Evolutionary conservation across 2,329 filamentous ascomycete species (phyloP).

Genomic region (Alternaria sp.): DNA sequence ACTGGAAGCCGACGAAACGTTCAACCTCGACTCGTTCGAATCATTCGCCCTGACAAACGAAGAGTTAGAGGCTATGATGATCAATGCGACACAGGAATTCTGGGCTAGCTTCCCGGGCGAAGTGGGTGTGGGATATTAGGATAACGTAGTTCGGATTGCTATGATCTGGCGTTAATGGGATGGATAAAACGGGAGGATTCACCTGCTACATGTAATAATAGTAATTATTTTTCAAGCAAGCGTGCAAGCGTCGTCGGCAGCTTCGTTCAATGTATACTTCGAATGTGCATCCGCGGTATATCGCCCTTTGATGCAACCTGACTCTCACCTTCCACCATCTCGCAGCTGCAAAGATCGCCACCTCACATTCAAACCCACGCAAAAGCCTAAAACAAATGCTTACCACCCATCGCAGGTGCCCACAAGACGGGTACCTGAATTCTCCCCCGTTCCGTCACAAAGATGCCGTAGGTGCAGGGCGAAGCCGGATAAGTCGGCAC

Average conservation of each 20-base stretch:
- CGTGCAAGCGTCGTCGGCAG: background rate
- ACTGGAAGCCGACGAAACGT: conserved; percentile 41
- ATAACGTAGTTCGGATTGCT: background rate
- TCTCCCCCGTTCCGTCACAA: background rate
- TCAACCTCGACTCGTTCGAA: conserved; percentile 41
- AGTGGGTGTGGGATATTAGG: conserved; percentile 40
- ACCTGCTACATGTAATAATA: background rate
- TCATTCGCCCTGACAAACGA: conserved; percentile 42
- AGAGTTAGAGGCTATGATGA: conserved; percentile 48
- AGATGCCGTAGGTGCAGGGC: background rate
- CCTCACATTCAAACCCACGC: background rate
- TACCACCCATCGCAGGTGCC: background rate
- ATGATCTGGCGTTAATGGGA: background rate
- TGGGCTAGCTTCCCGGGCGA: conserved; percentile 49
- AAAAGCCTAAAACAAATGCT: background rate
- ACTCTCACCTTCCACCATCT: background rate
- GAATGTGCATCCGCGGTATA: background rate
- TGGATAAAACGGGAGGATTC: background rate
- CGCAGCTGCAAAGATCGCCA: background rate
- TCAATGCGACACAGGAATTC: conserved; percentile 48
- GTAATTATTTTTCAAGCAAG: background rate
- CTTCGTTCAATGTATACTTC: background rate
- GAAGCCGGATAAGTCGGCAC: background rate
- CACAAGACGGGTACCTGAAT: background rate
- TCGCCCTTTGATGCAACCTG: background rate